Evolutionary conservation across 179 eudicot genomes (phyloP), one percentile per base, ranked within the genome.

Genomic region (Patellifolia procumbens): DNA sequence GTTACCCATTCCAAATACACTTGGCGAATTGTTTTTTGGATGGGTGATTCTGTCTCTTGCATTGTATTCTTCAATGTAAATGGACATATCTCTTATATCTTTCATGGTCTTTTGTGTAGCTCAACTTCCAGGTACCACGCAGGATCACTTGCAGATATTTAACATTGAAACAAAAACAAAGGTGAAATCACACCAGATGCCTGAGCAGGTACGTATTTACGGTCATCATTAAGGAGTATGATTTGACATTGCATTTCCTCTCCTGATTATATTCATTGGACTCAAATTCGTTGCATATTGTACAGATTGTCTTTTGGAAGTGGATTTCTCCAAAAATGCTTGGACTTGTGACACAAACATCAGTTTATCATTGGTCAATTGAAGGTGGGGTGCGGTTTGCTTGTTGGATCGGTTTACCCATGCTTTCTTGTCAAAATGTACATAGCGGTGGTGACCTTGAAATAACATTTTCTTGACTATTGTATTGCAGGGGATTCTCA

Each of bases 291-390:
- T 34, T 81, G 55, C 34, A 45, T 46, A 71, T 35, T 49, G 31
- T 76, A 48, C 74, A 94, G 98, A 90, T 92, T 76, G 97, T 87
- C 37, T 94, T 92, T 79, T 94, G 98, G 98, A 94, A 94, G 80
- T 94, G 98, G 98, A 85, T 94, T 73, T 87, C 92, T 69, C 90
- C 95, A 61, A 92, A 87, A 77, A 81, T 87, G 89, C 83, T 94
- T 87, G 98, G 98, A 37, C 84, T 94, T 70, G 97, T 94, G 72
- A 94, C 98, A 51, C 98, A 94, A 71, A 80, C 93, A 10, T 79
- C 98, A 66, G 98, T 94, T 32, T 92, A 94, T 83, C 97, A 94
- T 82, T 94, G 98, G 98, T 88, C 97, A 51, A 94, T 91, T 81
- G 97, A 94, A 88, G 98, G 98, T 90, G 77, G 76, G 68, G 28